Base-by-base conservation (phyloP, 2,329 filamentous ascomycete species). In the Microdochium bolleyi region DNA sequence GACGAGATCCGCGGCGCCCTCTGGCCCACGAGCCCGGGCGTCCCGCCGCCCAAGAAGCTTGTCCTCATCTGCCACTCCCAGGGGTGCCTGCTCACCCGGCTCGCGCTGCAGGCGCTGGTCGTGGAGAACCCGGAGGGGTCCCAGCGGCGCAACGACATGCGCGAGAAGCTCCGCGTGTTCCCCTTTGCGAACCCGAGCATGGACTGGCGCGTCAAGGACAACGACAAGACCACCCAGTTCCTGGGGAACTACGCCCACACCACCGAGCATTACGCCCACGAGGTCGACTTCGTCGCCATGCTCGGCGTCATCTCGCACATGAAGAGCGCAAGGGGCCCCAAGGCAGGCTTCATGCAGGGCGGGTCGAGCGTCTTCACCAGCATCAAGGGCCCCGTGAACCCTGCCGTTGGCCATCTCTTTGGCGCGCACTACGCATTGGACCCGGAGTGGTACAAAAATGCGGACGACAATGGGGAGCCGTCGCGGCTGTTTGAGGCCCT, bases 1-100 rank as follows among this genome's bases (percentile, higher is more conserved):
- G n/a, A 48, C 25, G 46, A 51, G 44, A 49, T 55, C 24, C 21
- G 16, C 49, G 27, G 24, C 22, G 27, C 22, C 7, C 41, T 46
- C 41, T 46, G 41, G 41, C 41, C 41, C 16, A 13, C n/a, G 16
- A 13, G 22, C 41, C 14, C 7, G 13, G 5, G 3, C 16, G 19
- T 46, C 16, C 41, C 11, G 5, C 27, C 41, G 16, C 41, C 41
- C 41, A 46, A 46, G 41, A 53, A 52, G 44, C 49, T 55, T 14
- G 49, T 55, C 32, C 51, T 55, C 51, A 37, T 55, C 11, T 52
- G 51, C 21, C 54, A 55, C 38, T 55, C 54, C 16, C 54, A 55
- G 51, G 54, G 54, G 9, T 44, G 30, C 22, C 51, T 55, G 2
- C 27, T 55, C 24, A 24, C 53, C n/a, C 21, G 54, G 13, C 51